Percentiles rank a stretch among this genome's conserved stretches.
phyloP scores from a whole-genome alignment of 2,329 filamentous ascomycete species.

The Bipolaris gigantea region DNA sequence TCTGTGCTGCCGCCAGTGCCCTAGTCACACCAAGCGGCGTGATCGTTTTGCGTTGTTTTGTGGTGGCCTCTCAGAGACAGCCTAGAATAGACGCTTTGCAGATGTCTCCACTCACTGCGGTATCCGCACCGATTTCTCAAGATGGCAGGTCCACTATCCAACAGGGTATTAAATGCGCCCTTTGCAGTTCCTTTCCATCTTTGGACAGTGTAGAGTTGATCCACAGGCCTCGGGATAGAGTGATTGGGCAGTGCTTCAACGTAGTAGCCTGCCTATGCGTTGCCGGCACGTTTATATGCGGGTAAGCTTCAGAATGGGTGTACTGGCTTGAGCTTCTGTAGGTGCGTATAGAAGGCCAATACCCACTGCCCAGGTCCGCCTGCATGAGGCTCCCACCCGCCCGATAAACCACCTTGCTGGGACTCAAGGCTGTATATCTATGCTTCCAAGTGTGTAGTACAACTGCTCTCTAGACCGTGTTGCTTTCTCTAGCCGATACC shows the following conservation, averaged over 20 bases:
- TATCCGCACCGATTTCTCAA: conserved; percentile 14
- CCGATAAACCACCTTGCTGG: not conserved
- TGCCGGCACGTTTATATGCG: conserved; percentile 19
- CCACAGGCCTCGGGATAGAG: not conserved
- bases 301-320: conserved; percentile 17
- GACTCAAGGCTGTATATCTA: conserved; percentile 9
- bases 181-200: conserved; percentile 17
- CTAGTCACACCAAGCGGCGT: conserved; percentile 3
- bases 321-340: conserved; percentile 18
- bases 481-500: not conserved
- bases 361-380: conserved; percentile 1
- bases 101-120: conserved; percentile 8
- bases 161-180: conserved; percentile 8
- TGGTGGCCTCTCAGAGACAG: conserved; percentile 14
- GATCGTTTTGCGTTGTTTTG: conserved; percentile 10
- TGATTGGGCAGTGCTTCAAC: conserved; percentile 10
- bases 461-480: not conserved
- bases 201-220: conserved; percentile 6
- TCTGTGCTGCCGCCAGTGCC: conserved; percentile 6
- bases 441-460: not conserved
- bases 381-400: conserved; percentile 4
- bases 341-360: conserved; percentile 15
- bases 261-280: conserved; percentile 5
- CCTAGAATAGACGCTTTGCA: conserved; percentile 6
- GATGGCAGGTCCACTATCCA: conserved; percentile 20